Percentiles rank a stretch among this genome's conserved stretches.
Evolutionary conservation across 2,329 filamentous ascomycete species (phyloP).

Genomic region (Escovopsis sp.): DNA sequence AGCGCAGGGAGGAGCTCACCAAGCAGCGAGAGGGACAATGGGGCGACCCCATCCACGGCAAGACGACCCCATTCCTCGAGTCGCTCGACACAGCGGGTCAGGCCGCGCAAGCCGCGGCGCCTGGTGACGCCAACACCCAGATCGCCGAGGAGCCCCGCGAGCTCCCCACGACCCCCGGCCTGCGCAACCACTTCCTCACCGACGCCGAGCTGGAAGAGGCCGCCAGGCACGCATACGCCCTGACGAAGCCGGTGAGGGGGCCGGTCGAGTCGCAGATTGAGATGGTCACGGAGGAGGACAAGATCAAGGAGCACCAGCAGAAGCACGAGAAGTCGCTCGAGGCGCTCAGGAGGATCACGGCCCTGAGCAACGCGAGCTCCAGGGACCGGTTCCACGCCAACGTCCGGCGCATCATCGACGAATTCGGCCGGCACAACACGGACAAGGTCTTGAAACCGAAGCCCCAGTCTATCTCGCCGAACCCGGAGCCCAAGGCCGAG

Average conservation of each 20-base stretch:
- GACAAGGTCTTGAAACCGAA: slow-evolving; percentile 55
- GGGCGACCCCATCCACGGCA: slow-evolving; percentile 69
- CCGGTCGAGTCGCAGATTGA: slow-evolving; percentile 24
- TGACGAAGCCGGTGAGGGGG: slow-evolving; percentile 45
- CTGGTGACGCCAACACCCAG: slow-evolving; percentile 27
- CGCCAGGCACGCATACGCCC: slow-evolving; percentile 49
- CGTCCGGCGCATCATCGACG: slow-evolving; percentile 67
- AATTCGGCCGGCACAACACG: slow-evolving; percentile 83
- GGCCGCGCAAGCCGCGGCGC: slow-evolving; percentile 19
- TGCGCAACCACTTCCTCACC: slow-evolving; percentile 66
- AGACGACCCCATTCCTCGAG: slow-evolving; percentile 67
- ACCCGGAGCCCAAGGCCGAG: slow-evolving; percentile 15
- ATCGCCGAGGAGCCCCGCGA: slow-evolving; percentile 22
- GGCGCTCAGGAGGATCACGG: slow-evolving; percentile 67
- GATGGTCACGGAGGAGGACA: slow-evolving; percentile 22
- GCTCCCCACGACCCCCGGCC: slow-evolving; percentile 31
- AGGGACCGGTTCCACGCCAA: slow-evolving; percentile 72
- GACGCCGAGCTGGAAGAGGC: slow-evolving; percentile 51
- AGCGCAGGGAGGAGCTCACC: slow-evolving; percentile 56
- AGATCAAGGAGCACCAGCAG: slow-evolving; percentile 31
- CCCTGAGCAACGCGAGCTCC: slow-evolving; percentile 60
- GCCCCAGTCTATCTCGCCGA: slow-evolving; percentile 22
- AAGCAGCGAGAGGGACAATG: slow-evolving; percentile 47
- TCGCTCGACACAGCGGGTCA: slow-evolving; percentile 58
- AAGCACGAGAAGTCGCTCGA: slow-evolving; percentile 54